phyloP scores from a whole-genome alignment of 179 eudicot species.

The Beta macrorhiza region DNA sequence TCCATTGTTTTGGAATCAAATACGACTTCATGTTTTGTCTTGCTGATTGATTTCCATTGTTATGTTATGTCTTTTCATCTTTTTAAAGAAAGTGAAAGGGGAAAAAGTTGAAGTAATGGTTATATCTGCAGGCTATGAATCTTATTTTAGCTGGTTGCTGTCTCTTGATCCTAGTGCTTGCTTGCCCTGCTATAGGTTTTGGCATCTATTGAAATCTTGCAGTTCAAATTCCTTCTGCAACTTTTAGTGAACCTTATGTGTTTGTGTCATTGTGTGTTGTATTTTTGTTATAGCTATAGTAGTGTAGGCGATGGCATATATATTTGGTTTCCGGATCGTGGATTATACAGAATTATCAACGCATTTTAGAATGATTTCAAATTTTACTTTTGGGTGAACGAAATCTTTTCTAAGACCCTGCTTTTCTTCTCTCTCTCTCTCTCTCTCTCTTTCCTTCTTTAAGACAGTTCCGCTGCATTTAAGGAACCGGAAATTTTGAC shows the following conservation, averaged over 20 bases:
- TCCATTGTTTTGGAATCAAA: background rate
- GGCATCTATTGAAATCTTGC: background rate
- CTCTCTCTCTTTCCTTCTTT: background rate
- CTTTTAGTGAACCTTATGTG: background rate
- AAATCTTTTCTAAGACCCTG: background rate
- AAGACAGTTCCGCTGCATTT: background rate
- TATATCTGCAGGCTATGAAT: background rate
- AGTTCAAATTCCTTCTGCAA: background rate
- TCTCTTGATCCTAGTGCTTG: background rate
- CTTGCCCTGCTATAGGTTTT: background rate
- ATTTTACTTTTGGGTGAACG: background rate
- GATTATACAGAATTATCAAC: background rate
- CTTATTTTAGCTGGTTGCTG: background rate
- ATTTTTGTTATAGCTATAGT: background rate
- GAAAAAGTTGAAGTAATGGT: background rate
- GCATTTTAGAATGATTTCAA: background rate
- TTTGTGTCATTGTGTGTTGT: background rate
- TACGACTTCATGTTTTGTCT: background rate
- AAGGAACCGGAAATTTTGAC: background rate
- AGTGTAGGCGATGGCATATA: background rate
- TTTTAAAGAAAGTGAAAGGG: background rate
- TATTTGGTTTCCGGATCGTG: background rate
- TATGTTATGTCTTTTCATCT: background rate
- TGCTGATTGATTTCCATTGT: background rate
- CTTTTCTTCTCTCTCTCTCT: background rate